Percentiles rank a stretch among this genome's conserved stretches.
Conservation (phyloP, 1,284 basidiomycete genomes). For the Heimioporus retisporus region DNA sequence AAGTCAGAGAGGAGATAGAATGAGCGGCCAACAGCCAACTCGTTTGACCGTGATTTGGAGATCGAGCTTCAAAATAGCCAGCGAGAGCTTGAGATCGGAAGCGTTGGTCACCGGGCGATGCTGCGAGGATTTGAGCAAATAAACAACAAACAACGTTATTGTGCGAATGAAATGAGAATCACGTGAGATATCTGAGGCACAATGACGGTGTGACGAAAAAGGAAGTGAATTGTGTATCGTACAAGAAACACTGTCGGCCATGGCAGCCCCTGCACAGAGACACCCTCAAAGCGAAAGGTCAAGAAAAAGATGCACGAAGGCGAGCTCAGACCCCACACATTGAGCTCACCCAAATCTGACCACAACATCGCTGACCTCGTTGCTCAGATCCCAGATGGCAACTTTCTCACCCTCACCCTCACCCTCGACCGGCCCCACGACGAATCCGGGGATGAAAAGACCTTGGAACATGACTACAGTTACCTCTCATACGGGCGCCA, state of each 20-base stretch:
- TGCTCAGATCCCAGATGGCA: conserved; percentile 66
- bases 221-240: no score
- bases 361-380: conserved; percentile 45
- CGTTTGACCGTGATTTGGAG: no score
- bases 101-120: no score
- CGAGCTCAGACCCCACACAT: conserved; percentile 50
- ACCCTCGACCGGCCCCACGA: conserved; percentile 61
- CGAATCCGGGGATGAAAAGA: conserved; percentile 45
- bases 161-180: no score
- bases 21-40: no score
- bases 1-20: no score
- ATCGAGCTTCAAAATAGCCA: no score
- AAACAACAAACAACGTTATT: no score
- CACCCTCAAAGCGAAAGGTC: conserved; percentile 47
- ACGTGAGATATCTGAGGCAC: no score
- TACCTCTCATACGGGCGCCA: conserved; percentile 79
- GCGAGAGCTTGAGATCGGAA: no score
- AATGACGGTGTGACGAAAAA: no score
- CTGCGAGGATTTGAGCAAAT: no score
- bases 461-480: conserved; percentile 67
- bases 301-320: conserved; percentile 63
- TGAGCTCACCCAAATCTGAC: conserved; percentile 46
- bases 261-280: conserved; percentile 12
- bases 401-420: conserved; percentile 62
- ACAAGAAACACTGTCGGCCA: conserved; percentile 33